Conservation (phyloP, 371 early-diverging fungal genomes). For the Syncephalastrum sp. region DNA sequence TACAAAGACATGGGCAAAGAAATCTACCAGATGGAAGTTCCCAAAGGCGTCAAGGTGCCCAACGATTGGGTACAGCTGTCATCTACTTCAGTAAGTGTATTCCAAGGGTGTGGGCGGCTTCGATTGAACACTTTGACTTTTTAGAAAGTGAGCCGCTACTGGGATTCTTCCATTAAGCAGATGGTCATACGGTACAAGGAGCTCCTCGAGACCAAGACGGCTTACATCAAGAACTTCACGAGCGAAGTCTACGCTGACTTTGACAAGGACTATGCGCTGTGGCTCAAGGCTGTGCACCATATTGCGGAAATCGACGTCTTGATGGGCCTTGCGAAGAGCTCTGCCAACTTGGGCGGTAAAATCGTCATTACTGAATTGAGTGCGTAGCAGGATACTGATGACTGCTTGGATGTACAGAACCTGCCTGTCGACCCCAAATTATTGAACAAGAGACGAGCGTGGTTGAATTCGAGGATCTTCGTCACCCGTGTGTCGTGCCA, state of each 20-base stretch:
- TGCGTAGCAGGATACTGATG: neutral
- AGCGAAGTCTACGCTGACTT: conserved; percentile 74
- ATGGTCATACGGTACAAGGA: conserved; percentile 80
- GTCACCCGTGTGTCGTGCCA: conserved; percentile 84
- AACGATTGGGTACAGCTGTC: conserved; percentile 77
- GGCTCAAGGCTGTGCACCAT: conserved; percentile 69
- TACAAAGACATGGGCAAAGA: conserved; percentile 96
- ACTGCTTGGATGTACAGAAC: conserved; percentile 31
- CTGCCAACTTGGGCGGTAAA: conserved; percentile 65
- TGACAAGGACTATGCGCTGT: conserved; percentile 70
- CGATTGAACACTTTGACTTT: neutral
- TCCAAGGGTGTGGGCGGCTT: neutral
- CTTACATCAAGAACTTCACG: conserved; percentile 65
- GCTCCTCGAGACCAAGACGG: conserved; percentile 79
- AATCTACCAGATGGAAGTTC: conserved; percentile 91
- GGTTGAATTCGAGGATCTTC: conserved; percentile 76
- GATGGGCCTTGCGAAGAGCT: conserved; percentile 77
- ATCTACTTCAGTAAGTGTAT: conserved; percentile 64
- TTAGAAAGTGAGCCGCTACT: conserved; percentile 85
- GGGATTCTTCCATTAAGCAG: conserved; percentile 66
- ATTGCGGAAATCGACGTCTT: conserved; percentile 93
- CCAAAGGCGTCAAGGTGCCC: conserved; percentile 78
- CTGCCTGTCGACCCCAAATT: conserved; percentile 83
- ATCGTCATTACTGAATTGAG: neutral
- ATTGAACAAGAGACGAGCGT: conserved; percentile 54